These are phyloP conservation scores for Graphilbum fragrans DNA, from an alignment of 2,329 filamentous ascomycete genomes.

Conservation along the genomic window DNA sequence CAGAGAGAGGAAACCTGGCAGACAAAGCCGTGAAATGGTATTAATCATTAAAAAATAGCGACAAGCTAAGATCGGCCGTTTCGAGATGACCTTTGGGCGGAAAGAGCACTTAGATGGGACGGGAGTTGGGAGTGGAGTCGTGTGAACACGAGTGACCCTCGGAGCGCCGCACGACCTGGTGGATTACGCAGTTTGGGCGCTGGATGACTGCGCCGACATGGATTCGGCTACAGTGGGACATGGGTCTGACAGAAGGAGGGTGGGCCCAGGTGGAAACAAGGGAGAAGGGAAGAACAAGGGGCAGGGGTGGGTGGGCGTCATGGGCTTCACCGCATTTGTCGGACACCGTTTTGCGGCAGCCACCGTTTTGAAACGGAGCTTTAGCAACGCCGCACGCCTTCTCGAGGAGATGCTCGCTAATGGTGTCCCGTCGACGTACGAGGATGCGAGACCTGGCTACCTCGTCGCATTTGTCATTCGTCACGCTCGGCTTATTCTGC, in stretches of 20 bases:
- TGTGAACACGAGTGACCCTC: constrained; percentile 7
- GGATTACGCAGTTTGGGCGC: neutral
- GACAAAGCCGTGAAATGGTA: neutral
- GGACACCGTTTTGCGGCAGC: neutral
- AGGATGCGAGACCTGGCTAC: too few relatives aligned
- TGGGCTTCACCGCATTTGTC: neutral
- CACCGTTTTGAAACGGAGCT: too few relatives aligned
- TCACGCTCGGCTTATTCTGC: neutral
- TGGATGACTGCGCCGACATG: neutral
- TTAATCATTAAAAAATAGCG: neutral
- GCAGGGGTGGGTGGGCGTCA: neutral
- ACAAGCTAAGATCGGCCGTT: constrained; percentile 10
- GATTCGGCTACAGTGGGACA: neutral
- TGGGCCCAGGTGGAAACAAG: neutral
- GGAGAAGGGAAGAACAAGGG: neutral
- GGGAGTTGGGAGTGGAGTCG: constrained; percentile 1
- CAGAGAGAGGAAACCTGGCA: neutral
- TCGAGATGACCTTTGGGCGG: constrained; percentile 7
- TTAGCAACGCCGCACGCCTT: too few relatives aligned
- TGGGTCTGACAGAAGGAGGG: neutral
- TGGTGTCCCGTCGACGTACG: too few relatives aligned
- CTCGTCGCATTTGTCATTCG: too few relatives aligned
- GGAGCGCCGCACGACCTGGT: neutral
- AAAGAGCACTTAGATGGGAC: neutral
- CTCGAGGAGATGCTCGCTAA: too few relatives aligned